Conservation (phyloP, 768 basidiomycete species). For the Tricholoma matsutake region DNA sequence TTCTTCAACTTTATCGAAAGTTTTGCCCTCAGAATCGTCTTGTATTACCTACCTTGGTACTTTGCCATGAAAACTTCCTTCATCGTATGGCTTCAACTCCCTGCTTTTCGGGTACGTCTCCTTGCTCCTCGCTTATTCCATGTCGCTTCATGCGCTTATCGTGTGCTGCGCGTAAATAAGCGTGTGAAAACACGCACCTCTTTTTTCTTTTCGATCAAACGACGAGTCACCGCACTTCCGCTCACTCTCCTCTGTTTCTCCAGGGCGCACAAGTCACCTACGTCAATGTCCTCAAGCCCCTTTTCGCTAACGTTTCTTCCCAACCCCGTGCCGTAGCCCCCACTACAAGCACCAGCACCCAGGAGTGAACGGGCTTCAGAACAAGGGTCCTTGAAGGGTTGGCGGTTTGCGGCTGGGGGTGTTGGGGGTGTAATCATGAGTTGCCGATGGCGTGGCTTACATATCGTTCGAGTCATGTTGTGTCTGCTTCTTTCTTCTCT, state of each 20-base stretch:
- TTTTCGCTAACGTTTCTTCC: constrained; percentile 62
- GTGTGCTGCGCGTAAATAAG: not conserved
- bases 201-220: not conserved
- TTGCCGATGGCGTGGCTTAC: not conserved
- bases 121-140: constrained; percentile 2
- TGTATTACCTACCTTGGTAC: constrained; percentile 95
- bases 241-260: not conserved
- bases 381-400: not conserved
- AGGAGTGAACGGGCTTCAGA: constrained; percentile 2
- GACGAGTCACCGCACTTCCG: not conserved
- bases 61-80: constrained; percentile 90
- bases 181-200: not conserved
- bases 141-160: constrained; percentile 7
- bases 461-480: not conserved
- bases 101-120: constrained; percentile 72
- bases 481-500: not conserved
- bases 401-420: not conserved
- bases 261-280: constrained; percentile 89
- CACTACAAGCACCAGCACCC: constrained; percentile 50
- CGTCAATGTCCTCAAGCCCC: constrained; percentile 71
- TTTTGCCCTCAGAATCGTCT: constrained; percentile 75
- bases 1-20: constrained; percentile 92
- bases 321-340: constrained; percentile 41
- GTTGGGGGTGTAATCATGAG: not conserved
- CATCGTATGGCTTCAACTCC: constrained; percentile 90